These are phyloP conservation scores for Neopestalotiopsis sp. DNA, from an alignment of 2,329 filamentous ascomycete species.

Conservation along the genomic window DNA sequence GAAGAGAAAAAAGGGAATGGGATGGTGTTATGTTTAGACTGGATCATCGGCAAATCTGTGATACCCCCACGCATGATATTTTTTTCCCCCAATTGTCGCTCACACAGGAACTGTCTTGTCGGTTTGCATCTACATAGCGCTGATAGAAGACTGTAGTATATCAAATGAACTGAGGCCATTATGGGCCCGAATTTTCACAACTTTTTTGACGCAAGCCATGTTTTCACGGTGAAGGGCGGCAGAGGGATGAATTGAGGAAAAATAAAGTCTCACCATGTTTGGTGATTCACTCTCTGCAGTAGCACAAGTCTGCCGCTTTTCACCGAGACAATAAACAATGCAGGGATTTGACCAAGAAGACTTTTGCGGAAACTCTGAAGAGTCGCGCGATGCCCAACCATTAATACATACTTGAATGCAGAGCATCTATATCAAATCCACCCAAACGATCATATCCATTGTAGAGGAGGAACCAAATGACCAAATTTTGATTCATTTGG, in stretches of 20 bases:
- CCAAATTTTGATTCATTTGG: not conserved
- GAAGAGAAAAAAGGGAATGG: not conserved
- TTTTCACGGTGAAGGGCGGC: not conserved
- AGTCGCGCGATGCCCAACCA: not conserved
- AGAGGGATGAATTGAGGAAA: not conserved
- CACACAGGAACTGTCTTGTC: not conserved
- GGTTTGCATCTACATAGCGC: not conserved
- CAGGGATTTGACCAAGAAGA: not conserved
- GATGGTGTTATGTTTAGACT: not conserved
- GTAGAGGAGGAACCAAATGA: too few species aligned
- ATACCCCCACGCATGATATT: constrained; percentile 7
- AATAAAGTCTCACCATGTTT: not conserved
- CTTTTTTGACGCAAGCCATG: not conserved
- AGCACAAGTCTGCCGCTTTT: not conserved
- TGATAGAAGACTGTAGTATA: not conserved
- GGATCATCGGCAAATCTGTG: constrained; percentile 7
- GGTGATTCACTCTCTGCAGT: not conserved
- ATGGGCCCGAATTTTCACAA: not conserved
- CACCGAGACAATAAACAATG: not conserved
- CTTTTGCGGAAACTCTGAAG: too few species aligned
- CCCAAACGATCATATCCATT: not conserved
- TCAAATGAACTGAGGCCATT: not conserved
- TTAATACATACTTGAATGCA: not conserved
- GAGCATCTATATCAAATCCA: not conserved
- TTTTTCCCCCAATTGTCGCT: not conserved